Evolutionary conservation across 2,329 filamentous ascomycete species (phyloP).

Genomic region (Colletotrichum tropicicola): DNA sequence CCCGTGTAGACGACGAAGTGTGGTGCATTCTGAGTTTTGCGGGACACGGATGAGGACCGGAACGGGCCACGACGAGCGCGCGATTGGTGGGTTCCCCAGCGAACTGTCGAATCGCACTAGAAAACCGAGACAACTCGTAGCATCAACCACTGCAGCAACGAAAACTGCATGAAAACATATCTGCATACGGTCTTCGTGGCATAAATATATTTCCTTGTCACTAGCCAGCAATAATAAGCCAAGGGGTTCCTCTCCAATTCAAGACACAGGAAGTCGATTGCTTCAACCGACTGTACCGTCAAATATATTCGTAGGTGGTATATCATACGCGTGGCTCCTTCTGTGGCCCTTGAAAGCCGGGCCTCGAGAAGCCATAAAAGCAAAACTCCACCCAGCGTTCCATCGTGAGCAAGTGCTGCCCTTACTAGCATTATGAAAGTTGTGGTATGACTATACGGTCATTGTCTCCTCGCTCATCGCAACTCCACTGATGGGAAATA

Average conservation of each 20-base stretch:
- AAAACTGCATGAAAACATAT: too few species aligned
- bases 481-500: conserved; percentile 79
- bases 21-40: conserved; percentile 21
- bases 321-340: background rate
- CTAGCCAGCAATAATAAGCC: too few species aligned
- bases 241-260: too few species aligned
- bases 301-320: conserved; percentile 14
- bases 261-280: background rate
- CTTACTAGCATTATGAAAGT: conserved; percentile 1
- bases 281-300: background rate
- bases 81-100: conserved; percentile 19
- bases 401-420: background rate
- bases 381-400: conserved; percentile 3
- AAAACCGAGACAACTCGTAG: background rate
- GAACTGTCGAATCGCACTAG: background rate
- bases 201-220: too few species aligned
- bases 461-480: conserved; percentile 49
- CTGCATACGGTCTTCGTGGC: too few species aligned
- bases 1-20: background rate
- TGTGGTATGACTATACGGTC: background rate
- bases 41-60: conserved; percentile 10
- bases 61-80: background rate
- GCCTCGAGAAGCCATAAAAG: background rate
- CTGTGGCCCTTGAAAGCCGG: too few species aligned
- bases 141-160: background rate